phyloP scores from a whole-genome alignment of 1,139 yeast species.

The Candida tropicalis region DNA sequence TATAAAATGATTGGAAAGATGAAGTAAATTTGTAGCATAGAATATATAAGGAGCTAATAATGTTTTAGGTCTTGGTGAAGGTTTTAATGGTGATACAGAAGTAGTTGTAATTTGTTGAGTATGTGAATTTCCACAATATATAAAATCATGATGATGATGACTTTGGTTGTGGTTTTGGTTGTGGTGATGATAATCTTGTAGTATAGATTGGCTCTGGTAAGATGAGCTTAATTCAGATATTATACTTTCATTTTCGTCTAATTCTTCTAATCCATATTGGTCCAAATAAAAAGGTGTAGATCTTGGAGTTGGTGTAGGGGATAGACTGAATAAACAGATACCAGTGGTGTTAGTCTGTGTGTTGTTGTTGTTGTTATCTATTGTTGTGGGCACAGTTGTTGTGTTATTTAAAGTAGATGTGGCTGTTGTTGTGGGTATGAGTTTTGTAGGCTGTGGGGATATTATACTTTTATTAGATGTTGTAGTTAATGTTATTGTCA shows the following conservation, averaged over 20 bases:
- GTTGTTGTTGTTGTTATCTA: not conserved
- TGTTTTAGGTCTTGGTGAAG: slow-evolving; percentile 10
- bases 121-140: not conserved
- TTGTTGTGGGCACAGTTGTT: not conserved
- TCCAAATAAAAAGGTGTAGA: slow-evolving; percentile 12
- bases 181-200: not conserved
- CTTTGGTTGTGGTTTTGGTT: too few relatives aligned
- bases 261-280: slow-evolving; percentile 11
- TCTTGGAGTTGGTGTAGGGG: slow-evolving; percentile 10
- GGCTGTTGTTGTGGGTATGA: not conserved
- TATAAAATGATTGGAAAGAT: slow-evolving; percentile 17
- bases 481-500: not conserved
- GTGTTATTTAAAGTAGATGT: not conserved
- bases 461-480: slow-evolving; percentile 1
- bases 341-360: too few relatives aligned
- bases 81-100: not conserved
- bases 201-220: slow-evolving; percentile 3
- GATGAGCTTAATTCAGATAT: slow-evolving; percentile 13
- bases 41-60: slow-evolving; percentile 21
- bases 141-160: slow-evolving; percentile 1
- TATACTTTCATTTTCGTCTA: slow-evolving; percentile 15
- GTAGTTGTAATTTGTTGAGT: not conserved
- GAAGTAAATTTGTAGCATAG: slow-evolving; percentile 21
- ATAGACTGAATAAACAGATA: not conserved
- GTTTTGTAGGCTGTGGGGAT: slow-evolving; percentile 16